Conservation (phyloP, 331 rosid species). For the Pyracantha coccinea region DNA sequence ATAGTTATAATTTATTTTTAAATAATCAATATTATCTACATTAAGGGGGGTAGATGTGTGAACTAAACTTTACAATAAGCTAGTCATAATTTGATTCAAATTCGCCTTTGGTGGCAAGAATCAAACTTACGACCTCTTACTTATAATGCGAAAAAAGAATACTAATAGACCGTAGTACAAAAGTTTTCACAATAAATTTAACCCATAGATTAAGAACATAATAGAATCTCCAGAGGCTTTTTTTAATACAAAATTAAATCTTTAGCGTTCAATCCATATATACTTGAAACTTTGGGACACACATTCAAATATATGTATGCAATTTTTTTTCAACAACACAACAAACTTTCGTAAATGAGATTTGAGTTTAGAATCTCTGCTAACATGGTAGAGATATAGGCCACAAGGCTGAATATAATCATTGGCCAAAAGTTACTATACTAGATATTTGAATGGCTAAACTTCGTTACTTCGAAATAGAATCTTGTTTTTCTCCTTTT, state of each 20-base stretch:
- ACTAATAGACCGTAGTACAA: no score
- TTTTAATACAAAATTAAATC: not conserved
- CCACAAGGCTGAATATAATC: not conserved
- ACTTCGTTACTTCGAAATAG: no score
- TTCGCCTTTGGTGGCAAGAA: no score
- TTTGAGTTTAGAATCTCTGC: no score
- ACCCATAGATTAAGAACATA: not conserved
- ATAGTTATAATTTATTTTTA: not conserved
- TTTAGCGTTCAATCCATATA: not conserved
- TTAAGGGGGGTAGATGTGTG: fast-evolving
- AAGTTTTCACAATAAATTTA: no score
- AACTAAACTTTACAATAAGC: no score
- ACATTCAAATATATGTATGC: not conserved
- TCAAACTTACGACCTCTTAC: no score
- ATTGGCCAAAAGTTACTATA: not conserved
- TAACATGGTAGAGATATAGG: not conserved
- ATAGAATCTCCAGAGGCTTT: not conserved
- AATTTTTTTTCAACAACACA: not conserved
- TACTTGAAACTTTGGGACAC: not conserved
- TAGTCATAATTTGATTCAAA: no score
- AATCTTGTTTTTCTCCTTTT: no score
- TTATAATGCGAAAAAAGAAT: no score
- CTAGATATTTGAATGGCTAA: no score
- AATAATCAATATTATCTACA: no score
- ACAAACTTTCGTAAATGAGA: not conserved